Evolutionary conservation across 1,284 basidiomycete genomes (phyloP).

Genomic region (Meripilus lineatus): DNA sequence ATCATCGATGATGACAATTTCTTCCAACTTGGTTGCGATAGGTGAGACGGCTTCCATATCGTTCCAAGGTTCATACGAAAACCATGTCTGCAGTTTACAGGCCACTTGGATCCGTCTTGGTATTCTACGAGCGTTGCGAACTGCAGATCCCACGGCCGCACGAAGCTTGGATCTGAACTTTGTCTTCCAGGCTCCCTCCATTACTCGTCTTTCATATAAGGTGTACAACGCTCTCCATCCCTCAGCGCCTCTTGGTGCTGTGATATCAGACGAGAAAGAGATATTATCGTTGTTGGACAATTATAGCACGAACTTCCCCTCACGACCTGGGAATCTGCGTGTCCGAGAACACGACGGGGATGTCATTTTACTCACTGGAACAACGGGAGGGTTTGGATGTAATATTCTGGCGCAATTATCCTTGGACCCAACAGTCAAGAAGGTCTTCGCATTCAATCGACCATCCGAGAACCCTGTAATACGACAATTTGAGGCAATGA

Average conservation of each 20-base stretch:
- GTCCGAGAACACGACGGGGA: not conserved
- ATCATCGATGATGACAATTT: slow-evolving; percentile 34
- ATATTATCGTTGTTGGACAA: not conserved
- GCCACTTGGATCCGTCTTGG: slow-evolving; percentile 39
- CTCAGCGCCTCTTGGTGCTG: not conserved
- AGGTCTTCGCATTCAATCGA: slow-evolving; percentile 12
- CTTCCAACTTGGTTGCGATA: slow-evolving; percentile 40
- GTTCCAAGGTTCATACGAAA: not conserved
- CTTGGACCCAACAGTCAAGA: slow-evolving; percentile 42
- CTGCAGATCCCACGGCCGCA: slow-evolving; percentile 10
- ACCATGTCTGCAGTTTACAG: slow-evolving; percentile 28
- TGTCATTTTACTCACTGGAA: slow-evolving; percentile 4
- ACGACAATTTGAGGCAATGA: slow-evolving; percentile 7
- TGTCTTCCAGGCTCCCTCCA: slow-evolving; percentile 30
- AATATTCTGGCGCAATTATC: slow-evolving; percentile 10
- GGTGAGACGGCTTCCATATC: slow-evolving; percentile 20
- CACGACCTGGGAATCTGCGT: slow-evolving; percentile 4
- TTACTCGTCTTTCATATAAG: slow-evolving; percentile 16
- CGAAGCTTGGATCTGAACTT: slow-evolving; percentile 22
- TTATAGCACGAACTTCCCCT: slow-evolving; percentile 11
- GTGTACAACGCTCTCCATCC: not conserved
- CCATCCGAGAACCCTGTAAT: not conserved
- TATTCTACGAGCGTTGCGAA: slow-evolving; percentile 29
- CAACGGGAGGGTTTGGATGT: slow-evolving; percentile 4
- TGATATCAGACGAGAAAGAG: not conserved